These are phyloP conservation scores for Sugiyamaella boreocaroliniensis DNA, from an alignment of 805 yeast species.

Conservation along the genomic window DNA sequence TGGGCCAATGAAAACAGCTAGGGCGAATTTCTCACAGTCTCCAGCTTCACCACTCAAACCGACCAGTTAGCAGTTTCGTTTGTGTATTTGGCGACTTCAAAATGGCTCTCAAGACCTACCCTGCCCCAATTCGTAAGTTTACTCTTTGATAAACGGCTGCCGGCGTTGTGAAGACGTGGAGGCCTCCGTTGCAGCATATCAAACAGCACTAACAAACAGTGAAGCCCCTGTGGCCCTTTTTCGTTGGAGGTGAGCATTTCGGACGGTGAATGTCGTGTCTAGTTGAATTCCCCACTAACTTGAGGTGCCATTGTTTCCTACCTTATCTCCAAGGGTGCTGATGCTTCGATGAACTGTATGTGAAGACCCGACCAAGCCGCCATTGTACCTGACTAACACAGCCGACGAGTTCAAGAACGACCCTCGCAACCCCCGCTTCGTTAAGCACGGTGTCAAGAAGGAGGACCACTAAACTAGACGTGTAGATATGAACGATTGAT, in stretches of 20 bases:
- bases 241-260: constrained; percentile 53
- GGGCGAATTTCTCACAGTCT: neutral
- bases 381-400: neutral
- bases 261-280: neutral
- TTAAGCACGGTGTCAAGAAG: constrained; percentile 45
- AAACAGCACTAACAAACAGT: constrained; percentile 22
- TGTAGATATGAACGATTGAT: neutral
- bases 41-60: neutral
- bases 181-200: neutral
- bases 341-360: constrained; percentile 51
- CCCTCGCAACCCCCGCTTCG: constrained; percentile 92
- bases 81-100: neutral
- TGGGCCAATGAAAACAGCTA: neutral
- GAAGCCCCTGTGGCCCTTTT: constrained; percentile 85
- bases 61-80: constrained; percentile 1
- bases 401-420: constrained; percentile 76
- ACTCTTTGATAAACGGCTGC: neutral
- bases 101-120: constrained; percentile 35
- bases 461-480: constrained; percentile 15
- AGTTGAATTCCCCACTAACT: neutral
- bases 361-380: neutral
- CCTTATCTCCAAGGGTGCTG: constrained; percentile 62
- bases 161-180: too few species aligned
- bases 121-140: constrained; percentile 39
- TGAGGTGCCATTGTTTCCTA: constrained; percentile 52